Conservation (phyloP, 345 rosid genomes). For the Aethionema arabicum region DNA sequence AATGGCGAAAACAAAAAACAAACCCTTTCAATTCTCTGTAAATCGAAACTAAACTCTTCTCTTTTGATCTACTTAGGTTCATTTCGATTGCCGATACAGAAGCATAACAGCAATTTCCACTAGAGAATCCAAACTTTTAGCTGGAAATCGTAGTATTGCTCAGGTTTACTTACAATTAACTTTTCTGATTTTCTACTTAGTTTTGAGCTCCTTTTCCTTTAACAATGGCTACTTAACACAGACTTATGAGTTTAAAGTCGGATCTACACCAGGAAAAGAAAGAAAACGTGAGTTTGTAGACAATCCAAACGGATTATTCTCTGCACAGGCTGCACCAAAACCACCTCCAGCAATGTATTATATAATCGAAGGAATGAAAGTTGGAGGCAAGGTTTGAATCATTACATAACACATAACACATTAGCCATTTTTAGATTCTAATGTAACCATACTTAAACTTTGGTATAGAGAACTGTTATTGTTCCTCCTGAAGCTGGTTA, state of each 20-base stretch:
- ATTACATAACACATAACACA: not conserved
- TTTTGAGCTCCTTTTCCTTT: not conserved
- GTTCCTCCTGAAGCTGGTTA: constrained; percentile 87
- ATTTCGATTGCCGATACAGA: constrained; percentile 75
- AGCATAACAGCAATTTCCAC: constrained; percentile 80
- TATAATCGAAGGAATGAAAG: constrained; percentile 77
- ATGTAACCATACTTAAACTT: not conserved
- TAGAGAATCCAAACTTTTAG: constrained; percentile 86
- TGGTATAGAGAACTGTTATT: constrained; percentile 72
- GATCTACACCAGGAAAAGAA: constrained; percentile 83
- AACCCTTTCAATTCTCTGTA: not conserved
- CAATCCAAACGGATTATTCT: constrained; percentile 88
- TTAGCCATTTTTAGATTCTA: not conserved
- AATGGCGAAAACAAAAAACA: not conserved
- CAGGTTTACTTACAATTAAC: constrained; percentile 46
- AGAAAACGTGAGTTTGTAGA: constrained; percentile 86
- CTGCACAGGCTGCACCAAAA: constrained; percentile 97
- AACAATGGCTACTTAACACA: constrained; percentile 30
- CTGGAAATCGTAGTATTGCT: constrained; percentile 88
- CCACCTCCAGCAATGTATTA: constrained; percentile 92
- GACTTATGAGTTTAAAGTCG: constrained; percentile 90
- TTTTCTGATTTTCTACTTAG: not conserved
- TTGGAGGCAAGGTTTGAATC: constrained; percentile 77
- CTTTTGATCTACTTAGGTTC: constrained; percentile 52
- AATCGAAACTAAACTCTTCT: not conserved